Conservation (phyloP, 2,329 filamentous ascomycete species). For the Seiridium unicorne region DNA sequence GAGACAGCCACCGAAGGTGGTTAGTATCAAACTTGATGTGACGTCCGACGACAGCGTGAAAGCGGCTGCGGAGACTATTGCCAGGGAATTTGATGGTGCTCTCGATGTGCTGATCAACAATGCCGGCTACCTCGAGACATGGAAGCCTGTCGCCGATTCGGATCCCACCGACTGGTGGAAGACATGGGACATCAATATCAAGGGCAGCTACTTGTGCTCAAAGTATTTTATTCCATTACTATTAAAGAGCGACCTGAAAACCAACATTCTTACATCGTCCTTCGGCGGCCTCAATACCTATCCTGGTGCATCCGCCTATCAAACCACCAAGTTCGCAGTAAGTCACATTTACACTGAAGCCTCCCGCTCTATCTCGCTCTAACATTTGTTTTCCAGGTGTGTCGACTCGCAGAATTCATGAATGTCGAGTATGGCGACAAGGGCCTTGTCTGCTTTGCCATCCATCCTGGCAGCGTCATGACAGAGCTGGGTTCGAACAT, state of each 20-base stretch:
- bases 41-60: slow-evolving; percentile 30
- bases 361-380: no score
- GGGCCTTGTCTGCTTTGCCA: slow-evolving; percentile 36
- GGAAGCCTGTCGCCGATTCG: slow-evolving; percentile 21
- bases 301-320: slow-evolving; percentile 40
- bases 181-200: slow-evolving; percentile 25
- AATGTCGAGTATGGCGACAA: slow-evolving; percentile 39
- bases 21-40: slow-evolving; percentile 32
- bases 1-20: slow-evolving; percentile 23
- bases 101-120: slow-evolving; percentile 40
- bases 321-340: slow-evolving; percentile 42
- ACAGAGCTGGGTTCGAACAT: slow-evolving; percentile 36
- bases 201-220: slow-evolving; percentile 24
- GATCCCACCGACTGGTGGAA: slow-evolving; percentile 15
- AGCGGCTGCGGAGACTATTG: slow-evolving; percentile 26
- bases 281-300: slow-evolving; percentile 32
- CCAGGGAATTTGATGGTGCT: slow-evolving; percentile 19
- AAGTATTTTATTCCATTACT: slow-evolving; percentile 24
- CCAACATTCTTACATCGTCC: slow-evolving; percentile 39
- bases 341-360: slow-evolving; percentile 9
- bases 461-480: slow-evolving; percentile 45
- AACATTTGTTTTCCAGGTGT: neutral
- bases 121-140: slow-evolving; percentile 35
- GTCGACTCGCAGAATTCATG: slow-evolving; percentile 42
- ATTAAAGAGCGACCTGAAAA: slow-evolving; percentile 30